Base-by-base conservation (phyloP, 345 rosid genomes). In the Viola odorata region DNA sequence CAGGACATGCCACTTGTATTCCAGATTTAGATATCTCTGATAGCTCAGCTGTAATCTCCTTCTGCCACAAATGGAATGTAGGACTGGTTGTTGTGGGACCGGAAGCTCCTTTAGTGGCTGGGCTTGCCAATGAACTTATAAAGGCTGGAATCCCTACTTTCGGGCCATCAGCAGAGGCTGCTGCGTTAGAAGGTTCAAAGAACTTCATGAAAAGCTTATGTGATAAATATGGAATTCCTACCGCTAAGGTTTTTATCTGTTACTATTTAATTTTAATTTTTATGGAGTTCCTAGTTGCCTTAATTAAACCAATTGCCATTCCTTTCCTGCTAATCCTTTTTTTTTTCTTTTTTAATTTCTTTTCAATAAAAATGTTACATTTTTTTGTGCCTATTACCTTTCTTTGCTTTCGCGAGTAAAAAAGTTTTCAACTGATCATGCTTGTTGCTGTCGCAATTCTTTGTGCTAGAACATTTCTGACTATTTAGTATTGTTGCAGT, bases 101-200 rank as follows among this genome's bases (percentile, higher is more conserved):
- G 39, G 97, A 94, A 83, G 91, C 86, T 68, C 95, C 97, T 55
- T 85, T 94, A 59, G 97, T 94, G 74, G 79, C 91, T 0, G 99
- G 97, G 48, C 91, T 94, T 45, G 82, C 84, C 11, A 92, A 87
- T 79, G 86, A 87, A 69, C 69, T 92, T 12, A 82, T 73, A 16
- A 71, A 80, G 57, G 88, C 84, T 7, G 80, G 89, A 49, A 84
- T 90, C 50, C 95, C 90, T 40, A 80, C 96, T 11, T 90, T 90
- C 62, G 99, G 99, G 7, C 96, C 96, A 53, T 90, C 99, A 40
- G 85, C 91, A 7, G 87, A 90, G 79, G 99, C 99, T 49, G 99
- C 97, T 61, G 96, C 95, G 57, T 67, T 94, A 69, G 97, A 94
- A 84, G 97, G 99, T 65, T 94, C 99, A 57, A 94, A 94, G 76